phyloP scores from a whole-genome alignment of 495 filamentous ascomycete species.

The Neurospora tetraspora region DNA sequence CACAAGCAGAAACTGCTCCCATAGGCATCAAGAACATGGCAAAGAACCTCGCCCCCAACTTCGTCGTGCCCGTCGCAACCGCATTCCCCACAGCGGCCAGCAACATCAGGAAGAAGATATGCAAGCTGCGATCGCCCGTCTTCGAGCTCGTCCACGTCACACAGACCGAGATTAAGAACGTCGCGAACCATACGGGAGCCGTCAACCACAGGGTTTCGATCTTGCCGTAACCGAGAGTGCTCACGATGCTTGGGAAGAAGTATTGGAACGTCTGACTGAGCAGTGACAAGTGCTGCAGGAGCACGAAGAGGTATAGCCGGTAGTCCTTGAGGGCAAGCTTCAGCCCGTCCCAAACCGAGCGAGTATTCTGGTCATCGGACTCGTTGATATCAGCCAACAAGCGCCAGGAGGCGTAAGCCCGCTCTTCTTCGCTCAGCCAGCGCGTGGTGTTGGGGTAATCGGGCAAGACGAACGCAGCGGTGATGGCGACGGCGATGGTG shows the following conservation, averaged over 20 bases:
- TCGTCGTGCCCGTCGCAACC: constrained; percentile 34
- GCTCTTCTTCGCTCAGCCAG: constrained; percentile 34
- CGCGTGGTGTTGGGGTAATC: constrained; percentile 34
- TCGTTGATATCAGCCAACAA: constrained; percentile 32
- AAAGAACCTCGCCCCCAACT: constrained; percentile 38
- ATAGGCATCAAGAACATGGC: constrained; percentile 42
- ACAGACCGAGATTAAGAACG: constrained; percentile 24
- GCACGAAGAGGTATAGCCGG: constrained; percentile 35
- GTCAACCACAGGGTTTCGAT: constrained; percentile 45
- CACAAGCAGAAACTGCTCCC: constrained; percentile 35
- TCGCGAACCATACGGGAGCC: constrained; percentile 37
- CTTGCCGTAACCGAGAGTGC: constrained; percentile 39
- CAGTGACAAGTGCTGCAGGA: constrained; percentile 34
- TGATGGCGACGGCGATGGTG: constrained; percentile 31
- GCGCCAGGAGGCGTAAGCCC: constrained; percentile 31
- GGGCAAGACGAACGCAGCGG: constrained; percentile 28
- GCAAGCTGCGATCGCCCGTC: constrained; percentile 33
- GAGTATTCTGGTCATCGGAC: constrained; percentile 18
- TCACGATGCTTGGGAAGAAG: constrained; percentile 47
- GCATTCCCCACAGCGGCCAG: constrained; percentile 42
- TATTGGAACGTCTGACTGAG: constrained; percentile 35
- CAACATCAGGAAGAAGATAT: constrained; percentile 34
- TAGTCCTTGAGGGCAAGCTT: constrained; percentile 31
- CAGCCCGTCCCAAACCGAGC: constrained; percentile 25
- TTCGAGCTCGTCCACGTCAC: constrained; percentile 29